Evolutionary conservation across 768 basidiomycete genomes (phyloP), one percentile per base, ranked within the genome.

Genomic region (Butyriboletus loyo): DNA sequence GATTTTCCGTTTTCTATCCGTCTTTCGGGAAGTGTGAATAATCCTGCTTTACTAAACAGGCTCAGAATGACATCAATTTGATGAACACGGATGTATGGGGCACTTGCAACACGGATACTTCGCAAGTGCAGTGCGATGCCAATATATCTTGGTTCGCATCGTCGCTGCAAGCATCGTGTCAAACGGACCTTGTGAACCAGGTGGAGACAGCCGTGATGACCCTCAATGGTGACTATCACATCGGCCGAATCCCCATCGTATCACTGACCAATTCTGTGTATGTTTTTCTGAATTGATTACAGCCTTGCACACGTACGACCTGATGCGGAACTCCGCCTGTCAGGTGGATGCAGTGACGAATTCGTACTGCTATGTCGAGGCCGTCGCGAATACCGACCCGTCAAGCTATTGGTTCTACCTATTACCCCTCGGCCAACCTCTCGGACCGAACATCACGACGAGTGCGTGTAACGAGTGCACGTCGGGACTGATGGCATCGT

Each of bases 61-160:
- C 85, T 32, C 86, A 87, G 69, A 63, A 67, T 3, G 84, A 88
- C 68, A 63, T 82, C 36, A 78, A 81, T 1, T 65, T 77, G 32
- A 74, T 90, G 62, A 92, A 92, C 61, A 67, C 73, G 9, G 73
- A 90, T 45, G 63, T 92, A 7, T 89, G 88, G 85, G 88, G 87
- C 3, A 89, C 86, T 0, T 94, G 92, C 67, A 85, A 90, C 59
- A 87, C 88, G 7, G 69, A 65, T 15, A 61, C 68, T 1, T 62
- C 66, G 3, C 64, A 71, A 14, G 73, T 69, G 22, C 77, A 84
- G 54, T 94, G 91, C 59, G 58, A 69, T n/a, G 57, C 70, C 27
- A 87, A 86, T 57, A 89, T 94, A 84, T 75, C 61, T 7, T 81
- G 79, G 76, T 88, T 86, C 64, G 78, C 80, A 2, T 62, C 68